Evolutionary conservation across 305 asterid species (phyloP).

Genomic region (Fraxinus velutina): DNA sequence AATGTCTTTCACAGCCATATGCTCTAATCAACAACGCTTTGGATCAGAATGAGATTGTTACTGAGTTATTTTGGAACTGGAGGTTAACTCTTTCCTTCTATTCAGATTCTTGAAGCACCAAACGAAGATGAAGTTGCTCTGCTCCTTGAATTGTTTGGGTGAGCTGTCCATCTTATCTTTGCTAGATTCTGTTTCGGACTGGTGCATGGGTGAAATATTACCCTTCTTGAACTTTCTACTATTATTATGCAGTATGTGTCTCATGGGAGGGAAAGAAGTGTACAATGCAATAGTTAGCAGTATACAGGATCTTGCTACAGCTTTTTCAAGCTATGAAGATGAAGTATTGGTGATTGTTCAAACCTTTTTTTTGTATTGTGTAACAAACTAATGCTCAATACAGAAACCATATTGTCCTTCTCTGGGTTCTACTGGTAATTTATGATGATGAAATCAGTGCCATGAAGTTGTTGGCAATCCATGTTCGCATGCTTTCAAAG

Average conservation of each 20-base stretch:
- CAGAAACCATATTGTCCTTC: constrained; percentile 2
- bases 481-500: not conserved
- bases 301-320: constrained; percentile 94
- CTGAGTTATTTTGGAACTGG: constrained; percentile 8
- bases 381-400: constrained; percentile 10
- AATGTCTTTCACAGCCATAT: not conserved
- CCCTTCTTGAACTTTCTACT: constrained; percentile 23
- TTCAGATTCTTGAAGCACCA: constrained; percentile 91
- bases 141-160: constrained; percentile 87
- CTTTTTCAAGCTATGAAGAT: constrained; percentile 74
- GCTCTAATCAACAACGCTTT: not conserved
- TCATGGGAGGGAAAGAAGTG: constrained; percentile 87
- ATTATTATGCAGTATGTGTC: constrained; percentile 63
- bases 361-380: constrained; percentile 15
- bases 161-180: constrained; percentile 30
- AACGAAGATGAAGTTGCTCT: constrained; percentile 83
- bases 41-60: not conserved
- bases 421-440: not conserved
- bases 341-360: constrained; percentile 78
- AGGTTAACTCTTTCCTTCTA: constrained; percentile 31
- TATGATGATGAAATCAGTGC: not conserved
- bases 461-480: not conserved
- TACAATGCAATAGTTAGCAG: constrained; percentile 92
- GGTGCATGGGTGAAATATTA: constrained; percentile 20
- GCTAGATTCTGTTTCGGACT: constrained; percentile 14